phyloP scores from a whole-genome alignment of 306 rosid genomes.

The Prosopis cineraria region DNA sequence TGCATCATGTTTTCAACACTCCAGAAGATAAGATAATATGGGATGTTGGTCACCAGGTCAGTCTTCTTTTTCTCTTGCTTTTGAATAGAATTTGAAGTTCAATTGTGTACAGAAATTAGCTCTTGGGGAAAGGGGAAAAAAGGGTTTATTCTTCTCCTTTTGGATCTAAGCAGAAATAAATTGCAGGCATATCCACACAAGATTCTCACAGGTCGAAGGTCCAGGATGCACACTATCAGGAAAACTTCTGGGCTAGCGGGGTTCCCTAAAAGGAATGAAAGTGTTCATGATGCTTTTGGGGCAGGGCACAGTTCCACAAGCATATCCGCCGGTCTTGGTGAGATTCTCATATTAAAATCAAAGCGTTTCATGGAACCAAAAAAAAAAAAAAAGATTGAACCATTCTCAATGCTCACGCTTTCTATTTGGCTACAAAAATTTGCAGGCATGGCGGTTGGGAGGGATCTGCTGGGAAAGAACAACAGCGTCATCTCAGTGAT shows the following conservation, averaged over 20 bases:
- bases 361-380: neutral
- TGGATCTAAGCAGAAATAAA: slow-evolving; percentile 38
- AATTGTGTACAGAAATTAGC: slow-evolving; percentile 5
- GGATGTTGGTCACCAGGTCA: slow-evolving; percentile 99
- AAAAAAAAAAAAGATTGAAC: neutral
- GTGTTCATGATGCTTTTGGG: slow-evolving; percentile 88
- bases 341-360: slow-evolving; percentile 20
- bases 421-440: slow-evolving; percentile 3
- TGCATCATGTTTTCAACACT: slow-evolving; percentile 86
- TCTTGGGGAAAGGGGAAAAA: neutral
- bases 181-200: slow-evolving; percentile 92
- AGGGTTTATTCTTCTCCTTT: neutral
- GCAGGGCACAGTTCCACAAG: slow-evolving; percentile 95
- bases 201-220: slow-evolving; percentile 93
- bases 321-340: slow-evolving; percentile 96
- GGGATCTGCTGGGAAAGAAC: slow-evolving; percentile 81
- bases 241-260: slow-evolving; percentile 92
- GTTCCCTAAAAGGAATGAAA: slow-evolving; percentile 93
- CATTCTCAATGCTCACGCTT: slow-evolving; percentile 6
- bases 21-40: slow-evolving; percentile 89
- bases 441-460: slow-evolving; percentile 93
- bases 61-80: neutral
- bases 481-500: slow-evolving; percentile 82
- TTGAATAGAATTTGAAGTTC: neutral
- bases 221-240: slow-evolving; percentile 85